phyloP scores from a whole-genome alignment of 1,284 basidiomycete genomes.

The Heterobasidion irregulare region DNA sequence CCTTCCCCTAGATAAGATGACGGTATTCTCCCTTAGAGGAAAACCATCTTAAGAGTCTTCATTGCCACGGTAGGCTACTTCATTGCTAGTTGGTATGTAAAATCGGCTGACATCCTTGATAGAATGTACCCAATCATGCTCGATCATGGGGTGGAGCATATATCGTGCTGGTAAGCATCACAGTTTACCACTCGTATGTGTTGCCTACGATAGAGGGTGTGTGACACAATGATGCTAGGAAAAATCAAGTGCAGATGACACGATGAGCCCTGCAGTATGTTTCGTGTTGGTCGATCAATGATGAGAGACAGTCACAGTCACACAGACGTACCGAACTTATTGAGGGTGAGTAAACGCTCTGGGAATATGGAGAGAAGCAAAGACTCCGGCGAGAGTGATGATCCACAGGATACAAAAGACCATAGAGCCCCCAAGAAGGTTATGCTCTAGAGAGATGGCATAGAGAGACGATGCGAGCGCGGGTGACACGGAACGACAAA shows the following conservation, averaged over 20 bases:
- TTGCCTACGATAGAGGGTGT: too few species aligned
- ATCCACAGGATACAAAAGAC: background rate
- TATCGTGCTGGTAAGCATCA: too few species aligned
- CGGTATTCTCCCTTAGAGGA: constrained; percentile 42
- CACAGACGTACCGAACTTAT: background rate
- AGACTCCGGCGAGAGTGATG: background rate
- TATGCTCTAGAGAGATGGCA: background rate
- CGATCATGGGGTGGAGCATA: constrained; percentile 54
- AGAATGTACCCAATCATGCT: constrained; percentile 43
- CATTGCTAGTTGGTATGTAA: constrained; percentile 1
- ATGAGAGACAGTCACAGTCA: too few species aligned
- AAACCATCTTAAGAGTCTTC: constrained; percentile 27
- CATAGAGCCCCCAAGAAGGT: background rate
- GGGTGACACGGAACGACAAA: background rate
- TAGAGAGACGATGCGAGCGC: background rate
- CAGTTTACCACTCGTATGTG: too few species aligned
- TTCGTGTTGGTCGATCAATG: too few species aligned
- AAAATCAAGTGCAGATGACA: too few species aligned
- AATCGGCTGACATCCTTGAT: constrained; percentile 56
- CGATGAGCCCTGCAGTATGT: too few species aligned
- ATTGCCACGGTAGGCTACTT: constrained; percentile 9
- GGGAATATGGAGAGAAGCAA: background rate
- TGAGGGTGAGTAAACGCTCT: background rate
- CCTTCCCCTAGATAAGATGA: constrained; percentile 54
- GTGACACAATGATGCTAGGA: too few species aligned